phyloP scores from a whole-genome alignment of 169 alveolate species.

The Perkinsus chesapeaki region DNA sequence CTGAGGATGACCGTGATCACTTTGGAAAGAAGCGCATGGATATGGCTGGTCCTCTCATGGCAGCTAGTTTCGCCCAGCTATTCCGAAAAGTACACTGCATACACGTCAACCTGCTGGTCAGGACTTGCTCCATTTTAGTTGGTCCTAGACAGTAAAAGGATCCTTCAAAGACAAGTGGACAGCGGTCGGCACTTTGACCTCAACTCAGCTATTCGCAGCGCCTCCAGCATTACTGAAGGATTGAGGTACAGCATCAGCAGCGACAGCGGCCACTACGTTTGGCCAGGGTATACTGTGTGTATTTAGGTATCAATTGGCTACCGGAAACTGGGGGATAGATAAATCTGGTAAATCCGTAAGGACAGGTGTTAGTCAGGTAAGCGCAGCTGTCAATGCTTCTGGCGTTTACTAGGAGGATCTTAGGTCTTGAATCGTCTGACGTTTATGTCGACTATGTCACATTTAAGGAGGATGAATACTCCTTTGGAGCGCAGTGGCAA shows the following conservation, averaged over 20 bases:
- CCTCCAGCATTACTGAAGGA: constrained; percentile 80
- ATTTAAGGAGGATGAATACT: constrained; percentile 96
- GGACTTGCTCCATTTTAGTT: neutral
- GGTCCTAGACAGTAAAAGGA: neutral
- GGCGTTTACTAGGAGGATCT: neutral
- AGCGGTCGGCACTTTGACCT: constrained; percentile 78
- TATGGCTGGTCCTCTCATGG: constrained; percentile 96
- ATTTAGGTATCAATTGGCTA: constrained; percentile 74
- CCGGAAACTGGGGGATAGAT: constrained; percentile 99
- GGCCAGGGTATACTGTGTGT: constrained; percentile 37
- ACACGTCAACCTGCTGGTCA: constrained; percentile 44
- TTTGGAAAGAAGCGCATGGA: constrained; percentile 99
- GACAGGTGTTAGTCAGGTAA: constrained; percentile 89
- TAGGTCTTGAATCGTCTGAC: constrained; percentile 95
- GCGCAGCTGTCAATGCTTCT: neutral
- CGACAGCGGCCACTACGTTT: constrained; percentile 29
- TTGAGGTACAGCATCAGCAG: constrained; percentile 61
- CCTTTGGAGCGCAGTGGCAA: constrained; percentile 97
- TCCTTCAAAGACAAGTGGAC: constrained; percentile 35
- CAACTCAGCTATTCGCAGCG: constrained; percentile 58
- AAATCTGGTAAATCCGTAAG: constrained; percentile 90
- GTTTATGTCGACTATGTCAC: constrained; percentile 94
- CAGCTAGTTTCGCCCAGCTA: constrained; percentile 89
- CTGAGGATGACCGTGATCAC: constrained; percentile 99
- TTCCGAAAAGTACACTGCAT: constrained; percentile 83